Conservation (phyloP, 192 early-diverging fungal genomes). For the Rhizophlyctis rosea region DNA sequence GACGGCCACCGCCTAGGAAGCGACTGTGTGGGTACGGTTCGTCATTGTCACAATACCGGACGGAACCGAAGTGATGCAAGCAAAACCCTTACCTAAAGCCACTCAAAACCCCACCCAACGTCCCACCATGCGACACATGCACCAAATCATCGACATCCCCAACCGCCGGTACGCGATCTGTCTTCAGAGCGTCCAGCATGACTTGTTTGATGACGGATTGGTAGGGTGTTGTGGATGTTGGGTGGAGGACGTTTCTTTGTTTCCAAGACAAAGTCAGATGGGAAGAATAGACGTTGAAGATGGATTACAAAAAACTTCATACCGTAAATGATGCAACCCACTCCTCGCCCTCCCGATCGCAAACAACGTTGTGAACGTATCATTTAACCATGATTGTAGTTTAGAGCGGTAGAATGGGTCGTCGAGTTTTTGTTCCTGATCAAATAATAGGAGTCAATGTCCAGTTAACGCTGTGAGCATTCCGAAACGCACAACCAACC, state of each 20-base stretch:
- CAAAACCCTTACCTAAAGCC: background rate
- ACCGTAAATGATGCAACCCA: too few species aligned
- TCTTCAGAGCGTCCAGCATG: background rate
- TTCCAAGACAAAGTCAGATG: too few species aligned
- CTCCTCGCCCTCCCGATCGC: too few species aligned
- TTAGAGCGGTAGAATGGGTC: too few species aligned
- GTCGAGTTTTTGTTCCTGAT: too few species aligned
- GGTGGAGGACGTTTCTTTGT: background rate
- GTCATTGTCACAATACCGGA: background rate
- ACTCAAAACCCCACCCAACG: background rate
- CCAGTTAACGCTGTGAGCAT: too few species aligned
- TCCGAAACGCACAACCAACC: too few species aligned
- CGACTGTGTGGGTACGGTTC: background rate
- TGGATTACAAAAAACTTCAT: too few species aligned
- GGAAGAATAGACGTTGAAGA: too few species aligned
- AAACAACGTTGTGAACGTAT: too few species aligned
- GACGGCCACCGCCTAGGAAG: background rate
- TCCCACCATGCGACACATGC: background rate
- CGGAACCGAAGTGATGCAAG: background rate
- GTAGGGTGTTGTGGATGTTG: background rate
- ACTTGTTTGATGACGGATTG: slow-evolving; percentile 1
- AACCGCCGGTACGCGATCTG: background rate
- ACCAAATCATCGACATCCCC: background rate
- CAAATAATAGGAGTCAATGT: too few species aligned
- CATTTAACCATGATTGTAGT: too few species aligned